Conservation (phyloP, 1,284 basidiomycete genomes). For the Austroboletus rostrupii region DNA sequence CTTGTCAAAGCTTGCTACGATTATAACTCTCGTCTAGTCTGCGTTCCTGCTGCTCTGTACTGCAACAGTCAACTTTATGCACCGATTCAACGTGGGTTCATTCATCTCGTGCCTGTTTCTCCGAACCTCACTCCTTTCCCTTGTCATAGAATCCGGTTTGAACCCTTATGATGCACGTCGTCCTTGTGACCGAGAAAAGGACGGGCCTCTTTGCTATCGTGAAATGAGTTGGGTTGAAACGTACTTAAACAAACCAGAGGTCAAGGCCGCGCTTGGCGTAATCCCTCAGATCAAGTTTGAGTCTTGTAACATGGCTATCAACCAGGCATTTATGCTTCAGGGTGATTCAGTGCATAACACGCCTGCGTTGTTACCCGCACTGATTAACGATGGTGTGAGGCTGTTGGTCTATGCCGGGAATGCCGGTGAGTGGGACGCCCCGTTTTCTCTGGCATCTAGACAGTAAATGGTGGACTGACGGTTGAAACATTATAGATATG, state of each 20-base stretch:
- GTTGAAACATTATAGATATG: conserved; percentile 48
- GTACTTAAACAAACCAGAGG: conserved; percentile 56
- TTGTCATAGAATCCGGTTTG: conserved; percentile 49
- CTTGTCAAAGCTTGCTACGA: conserved; percentile 64
- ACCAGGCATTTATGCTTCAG: conserved; percentile 54
- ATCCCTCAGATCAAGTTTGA: conserved; percentile 46
- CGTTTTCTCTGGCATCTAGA: not conserved
- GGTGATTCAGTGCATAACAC: conserved; percentile 72
- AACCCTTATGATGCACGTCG: conserved; percentile 85
- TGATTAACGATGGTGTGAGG: conserved; percentile 68
- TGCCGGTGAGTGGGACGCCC: conserved; percentile 38
- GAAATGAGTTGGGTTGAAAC: conserved; percentile 67
- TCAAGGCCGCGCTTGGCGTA: conserved; percentile 66
- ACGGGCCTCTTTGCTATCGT: conserved; percentile 56
- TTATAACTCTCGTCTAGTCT: conserved; percentile 54
- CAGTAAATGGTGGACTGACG: not conserved
- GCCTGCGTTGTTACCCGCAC: conserved; percentile 57
- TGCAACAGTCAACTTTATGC: conserved; percentile 57
- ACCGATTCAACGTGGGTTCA: conserved; percentile 55
- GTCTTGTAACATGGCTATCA: conserved; percentile 46
- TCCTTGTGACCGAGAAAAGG: conserved; percentile 65
- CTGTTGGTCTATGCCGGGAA: conserved; percentile 73
- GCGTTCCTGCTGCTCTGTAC: conserved; percentile 59
- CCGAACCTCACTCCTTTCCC: not conserved
- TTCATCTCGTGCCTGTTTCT: not conserved